Base-by-base conservation (phyloP, 1,284 basidiomycete species). In the Irpex rosettiformis region DNA sequence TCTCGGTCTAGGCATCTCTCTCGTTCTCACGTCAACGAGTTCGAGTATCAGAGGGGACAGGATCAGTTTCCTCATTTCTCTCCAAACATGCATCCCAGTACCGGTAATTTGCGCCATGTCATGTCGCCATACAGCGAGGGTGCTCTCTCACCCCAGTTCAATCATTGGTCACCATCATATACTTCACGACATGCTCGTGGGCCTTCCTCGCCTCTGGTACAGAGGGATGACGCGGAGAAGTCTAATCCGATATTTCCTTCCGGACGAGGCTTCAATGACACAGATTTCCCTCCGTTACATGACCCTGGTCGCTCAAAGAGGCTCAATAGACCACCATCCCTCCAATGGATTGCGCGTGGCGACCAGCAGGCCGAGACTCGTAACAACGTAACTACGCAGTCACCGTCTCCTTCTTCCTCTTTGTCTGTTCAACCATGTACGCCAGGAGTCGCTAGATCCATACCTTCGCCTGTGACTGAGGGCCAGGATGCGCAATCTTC, bases 361-460 rank as follows among this genome's bases (percentile, higher is more conserved):
- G 25, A n/a, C 13, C 10, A 47, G 11, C 8, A 10, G 13, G 4
- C 18, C 8, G 10, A 18, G 8, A 18, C 18, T 51, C 13, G 25
- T 25, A 24, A 22, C 5, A 18, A 13, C n/a, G 33, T 18, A 21
- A 33, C 53, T 3, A 27, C 33, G 2, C 30, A 24, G 25, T 58
- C 43, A 0, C 25, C 57, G 18, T 61, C 59, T 13, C 55, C 61
- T 2, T 54, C 59, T 4, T 58, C 58, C 2, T 57, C 58, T 3
- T 30, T 60, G n/a, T 59, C 58, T 16, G 58, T 62, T 3, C 58
- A 60, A 49, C 61, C 59, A 10, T 55, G 57, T 25, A 56, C 60
- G n/a, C 54, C 59, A 22, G 37, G 22, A 21, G 37, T 58, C 13
- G 25, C 13, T 2, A 37, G 56, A 10, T n/a, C 27, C 18, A 24